A percentile compares a stretch with the other conserved stretches of the same genome.
Conservation (phyloP, 169 alveolate genomes). For the Plasmodium reichenowi region DNA sequence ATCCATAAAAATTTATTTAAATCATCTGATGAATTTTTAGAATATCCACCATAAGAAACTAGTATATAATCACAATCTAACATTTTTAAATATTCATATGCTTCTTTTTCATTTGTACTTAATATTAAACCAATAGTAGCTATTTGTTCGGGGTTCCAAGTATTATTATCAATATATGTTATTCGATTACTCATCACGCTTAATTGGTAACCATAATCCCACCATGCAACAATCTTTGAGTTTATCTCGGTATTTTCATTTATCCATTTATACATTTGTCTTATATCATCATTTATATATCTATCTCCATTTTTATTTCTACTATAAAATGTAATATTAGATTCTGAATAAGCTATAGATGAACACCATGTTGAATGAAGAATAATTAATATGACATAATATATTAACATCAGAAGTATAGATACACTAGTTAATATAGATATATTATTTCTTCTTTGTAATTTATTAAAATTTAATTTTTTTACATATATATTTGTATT, state of each 20-base stretch:
- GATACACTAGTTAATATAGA: conserved; percentile 29
- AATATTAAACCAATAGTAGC: conserved; percentile 96
- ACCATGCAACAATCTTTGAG: conserved; percentile 97
- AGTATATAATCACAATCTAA: conserved; percentile 96
- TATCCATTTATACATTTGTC: conserved; percentile 99
- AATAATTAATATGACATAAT: conserved; percentile 27
- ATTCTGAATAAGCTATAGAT: conserved; percentile 80
- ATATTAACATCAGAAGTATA: neutral
- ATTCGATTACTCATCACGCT: conserved; percentile 97
- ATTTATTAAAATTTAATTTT: conserved; percentile 9
- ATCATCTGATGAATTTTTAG: conserved; percentile 97
- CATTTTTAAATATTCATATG: conserved; percentile 91
- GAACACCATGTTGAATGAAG: conserved; percentile 82
- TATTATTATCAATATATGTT: conserved; percentile 98
- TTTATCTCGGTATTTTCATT: conserved; percentile 95
- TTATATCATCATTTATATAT: conserved; percentile 96
- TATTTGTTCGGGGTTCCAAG: conserved; percentile 98
- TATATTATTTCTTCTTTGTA: conserved; percentile 5
- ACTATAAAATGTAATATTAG: conserved; percentile 77
- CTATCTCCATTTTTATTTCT: conserved; percentile 89
- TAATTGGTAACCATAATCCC: conserved; percentile 99
- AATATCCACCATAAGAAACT: conserved; percentile 97
- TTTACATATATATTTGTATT: neutral
- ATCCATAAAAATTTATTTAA: conserved; percentile 98
- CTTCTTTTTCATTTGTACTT: conserved; percentile 94